Percentiles rank a stretch among this genome's conserved stretches.
Evolutionary conservation across 331 rosid genomes (phyloP).

Genomic region (Dryas integrifolia): DNA sequence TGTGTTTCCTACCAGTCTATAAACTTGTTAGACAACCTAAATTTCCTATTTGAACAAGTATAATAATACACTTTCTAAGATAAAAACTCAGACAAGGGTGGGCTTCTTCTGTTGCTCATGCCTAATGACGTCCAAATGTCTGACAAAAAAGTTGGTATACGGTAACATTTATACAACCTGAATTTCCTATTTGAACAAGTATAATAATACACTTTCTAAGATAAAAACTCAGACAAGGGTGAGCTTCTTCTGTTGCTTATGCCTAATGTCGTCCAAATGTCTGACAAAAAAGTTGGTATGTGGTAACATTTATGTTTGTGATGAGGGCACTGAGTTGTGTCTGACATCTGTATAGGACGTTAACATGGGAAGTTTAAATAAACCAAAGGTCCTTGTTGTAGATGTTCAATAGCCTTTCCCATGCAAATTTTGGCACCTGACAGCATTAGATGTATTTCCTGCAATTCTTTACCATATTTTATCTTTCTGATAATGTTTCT

Average conservation of each 20-base stretch:
- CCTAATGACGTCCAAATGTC: background rate
- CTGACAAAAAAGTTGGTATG: background rate
- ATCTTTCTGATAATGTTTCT: background rate
- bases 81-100: background rate
- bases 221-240: background rate
- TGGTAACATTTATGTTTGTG: background rate
- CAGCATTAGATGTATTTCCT: background rate
- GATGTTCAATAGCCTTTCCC: background rate
- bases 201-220: background rate
- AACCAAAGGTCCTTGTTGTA: background rate
- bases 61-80: background rate
- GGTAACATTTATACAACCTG: background rate
- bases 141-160: background rate
- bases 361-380: background rate
- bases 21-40: background rate
- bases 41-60: background rate
- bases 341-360: background rate
- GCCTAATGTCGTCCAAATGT: background rate
- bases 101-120: constrained; percentile 2
- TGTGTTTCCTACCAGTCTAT: background rate
- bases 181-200: background rate
- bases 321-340: background rate
- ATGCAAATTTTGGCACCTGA: background rate
- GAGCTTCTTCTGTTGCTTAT: constrained; percentile 6
- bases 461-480: background rate